These are phyloP conservation scores for Scheffersomyces lignicola DNA, from an alignment of 1,139 yeast species.

Conservation along the genomic window DNA sequence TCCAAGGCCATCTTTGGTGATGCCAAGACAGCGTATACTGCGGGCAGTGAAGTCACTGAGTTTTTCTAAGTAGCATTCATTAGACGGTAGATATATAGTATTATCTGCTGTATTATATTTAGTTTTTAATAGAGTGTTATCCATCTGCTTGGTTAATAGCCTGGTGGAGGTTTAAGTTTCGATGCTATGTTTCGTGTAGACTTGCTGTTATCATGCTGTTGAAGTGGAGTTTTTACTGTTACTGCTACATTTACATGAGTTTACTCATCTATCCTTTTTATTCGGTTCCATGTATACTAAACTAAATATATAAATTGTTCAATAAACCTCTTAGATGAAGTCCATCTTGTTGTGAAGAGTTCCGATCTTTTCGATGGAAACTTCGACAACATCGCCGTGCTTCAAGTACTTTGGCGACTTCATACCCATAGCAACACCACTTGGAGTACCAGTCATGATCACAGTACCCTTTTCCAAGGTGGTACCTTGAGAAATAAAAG, in stretches of 20 bases:
- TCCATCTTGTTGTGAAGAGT: constrained; percentile 37
- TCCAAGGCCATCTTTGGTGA: constrained; percentile 9
- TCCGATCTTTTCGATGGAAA: constrained; percentile 45
- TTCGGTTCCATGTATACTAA: background rate
- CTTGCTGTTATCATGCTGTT: too few species aligned
- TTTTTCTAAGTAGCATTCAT: constrained; percentile 6
- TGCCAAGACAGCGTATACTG: constrained; percentile 7
- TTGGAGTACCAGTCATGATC: constrained; percentile 55
- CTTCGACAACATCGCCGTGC: constrained; percentile 46
- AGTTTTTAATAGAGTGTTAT: too few species aligned
- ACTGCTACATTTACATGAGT: too few species aligned
- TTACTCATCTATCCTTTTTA: background rate
- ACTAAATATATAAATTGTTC: too few species aligned
- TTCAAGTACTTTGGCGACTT: constrained; percentile 42
- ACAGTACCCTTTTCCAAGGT: constrained; percentile 51
- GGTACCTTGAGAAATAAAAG: constrained; percentile 52
- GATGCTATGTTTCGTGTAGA: too few species aligned
- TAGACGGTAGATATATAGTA: background rate
- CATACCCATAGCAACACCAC: constrained; percentile 38
- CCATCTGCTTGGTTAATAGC: too few species aligned
- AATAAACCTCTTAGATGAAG: constrained; percentile 9
- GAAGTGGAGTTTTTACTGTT: too few species aligned
- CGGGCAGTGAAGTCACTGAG: constrained; percentile 6
- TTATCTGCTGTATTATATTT: too few species aligned
- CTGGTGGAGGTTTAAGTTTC: too few species aligned